Evolutionary conservation across 192 early-diverging fungal species (phyloP), one percentile per base, ranked within the genome.

Genomic region (Thoreauomyces humboldtii): DNA sequence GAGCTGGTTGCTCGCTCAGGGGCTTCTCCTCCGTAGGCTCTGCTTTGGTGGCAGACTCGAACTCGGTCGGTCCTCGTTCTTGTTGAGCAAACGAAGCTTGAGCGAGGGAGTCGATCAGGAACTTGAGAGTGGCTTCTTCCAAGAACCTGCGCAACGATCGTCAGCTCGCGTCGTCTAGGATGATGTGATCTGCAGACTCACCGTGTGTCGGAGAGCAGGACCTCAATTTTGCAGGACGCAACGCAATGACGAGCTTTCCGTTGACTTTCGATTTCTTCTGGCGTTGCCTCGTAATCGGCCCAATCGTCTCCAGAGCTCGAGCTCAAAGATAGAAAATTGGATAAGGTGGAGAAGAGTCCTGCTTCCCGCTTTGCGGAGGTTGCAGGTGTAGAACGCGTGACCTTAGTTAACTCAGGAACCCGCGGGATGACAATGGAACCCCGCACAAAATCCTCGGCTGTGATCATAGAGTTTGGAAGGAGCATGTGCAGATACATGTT

Each of bases 401-500:
- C 41, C 7, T 38, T 0, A 15, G 14, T 31, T 19, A 21, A 2
- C n/a, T 66, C 65, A 48, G 29, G 75, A 44, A 88, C 80, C 11
- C 84, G 63, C 22, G 88, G 85, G 45, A 94, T 89, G 45, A 74
- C 74, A 2, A 85, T 86, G 29, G 77, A 78, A 22, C 87, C 83
- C 19, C 81, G 68, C 45, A 91, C 73, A 67, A 93, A 91, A 65
- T 91, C 87, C 54, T 92, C 87, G 1, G 87, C 78, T 61, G 82
- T 77, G 7, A 89, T 38, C 84, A 92, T 73, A 6, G 73, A 75
- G 42, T 69, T 70, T 6, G 91, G 88, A 24, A 94, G 73, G 6
- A 93, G 64, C 1, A 80, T 81, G 61, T 90, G 91, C 43, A 94
- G 64, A 74, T 91, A 94, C 7, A 94, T 74, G 59, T 92, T 92